Evolutionary conservation across 192 early-diverging fungal genomes (phyloP).

Genomic region (Paraglomus occultum): DNA sequence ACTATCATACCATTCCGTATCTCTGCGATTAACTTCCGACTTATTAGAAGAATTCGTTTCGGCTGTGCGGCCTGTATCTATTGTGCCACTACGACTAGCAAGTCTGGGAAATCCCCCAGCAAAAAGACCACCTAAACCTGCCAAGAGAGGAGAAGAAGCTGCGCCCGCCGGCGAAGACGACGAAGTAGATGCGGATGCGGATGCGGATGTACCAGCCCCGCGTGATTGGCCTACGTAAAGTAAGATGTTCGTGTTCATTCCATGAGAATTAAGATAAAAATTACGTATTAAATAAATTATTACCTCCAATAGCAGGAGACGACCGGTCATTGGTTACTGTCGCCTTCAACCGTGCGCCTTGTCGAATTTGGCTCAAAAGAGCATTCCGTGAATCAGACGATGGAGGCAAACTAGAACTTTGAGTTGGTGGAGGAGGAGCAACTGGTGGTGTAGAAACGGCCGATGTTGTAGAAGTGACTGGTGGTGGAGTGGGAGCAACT

Average conservation of each 20-base stretch:
- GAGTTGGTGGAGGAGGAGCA: conserved; percentile 17
- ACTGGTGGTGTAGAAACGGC: conserved; percentile 7
- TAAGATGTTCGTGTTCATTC: neutral
- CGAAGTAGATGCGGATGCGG: conserved; percentile 19
- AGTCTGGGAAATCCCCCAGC: conserved; percentile 71
- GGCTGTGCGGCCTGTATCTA: conserved; percentile 26
- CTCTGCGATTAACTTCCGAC: conserved; percentile 39
- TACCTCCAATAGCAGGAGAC: conserved; percentile 37
- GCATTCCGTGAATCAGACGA: conserved; percentile 45
- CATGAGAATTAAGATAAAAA: neutral
- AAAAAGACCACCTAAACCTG: conserved; percentile 58
- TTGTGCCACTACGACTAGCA: conserved; percentile 37
- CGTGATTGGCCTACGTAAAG: no score
- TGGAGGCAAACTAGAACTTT: neutral
- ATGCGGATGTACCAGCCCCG: conserved; percentile 32
- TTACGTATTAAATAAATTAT: neutral
- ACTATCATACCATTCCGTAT: conserved; percentile 50
- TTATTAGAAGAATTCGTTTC: neutral
- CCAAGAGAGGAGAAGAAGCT: conserved; percentile 26
- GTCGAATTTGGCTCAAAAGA: conserved; percentile 70
- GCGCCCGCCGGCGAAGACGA: neutral
- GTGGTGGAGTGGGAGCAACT: conserved; percentile 15
- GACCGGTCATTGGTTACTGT: conserved; percentile 67
- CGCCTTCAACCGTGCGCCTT: conserved; percentile 60
- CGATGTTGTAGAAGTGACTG: conserved; percentile 5